Conservation (phyloP, 2,329 filamentous ascomycete genomes). For the Clonostachys rhizophaga region DNA sequence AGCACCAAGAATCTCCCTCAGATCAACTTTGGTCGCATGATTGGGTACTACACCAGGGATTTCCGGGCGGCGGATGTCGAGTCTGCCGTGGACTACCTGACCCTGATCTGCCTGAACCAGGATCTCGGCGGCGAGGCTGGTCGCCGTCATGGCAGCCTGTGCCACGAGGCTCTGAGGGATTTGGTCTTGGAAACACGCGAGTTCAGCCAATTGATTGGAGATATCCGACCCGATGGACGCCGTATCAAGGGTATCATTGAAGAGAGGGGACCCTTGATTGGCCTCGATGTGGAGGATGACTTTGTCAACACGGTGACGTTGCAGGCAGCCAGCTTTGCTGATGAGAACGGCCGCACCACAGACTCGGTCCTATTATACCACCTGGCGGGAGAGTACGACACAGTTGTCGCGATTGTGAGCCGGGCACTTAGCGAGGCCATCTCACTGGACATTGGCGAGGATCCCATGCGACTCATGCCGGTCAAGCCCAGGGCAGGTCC, state of each 20-base stretch:
- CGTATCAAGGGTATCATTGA: constrained; percentile 86
- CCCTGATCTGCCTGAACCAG: constrained; percentile 85
- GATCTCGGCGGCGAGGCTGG: constrained; percentile 74
- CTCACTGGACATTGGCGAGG: constrained; percentile 78
- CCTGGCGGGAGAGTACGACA: constrained; percentile 91
- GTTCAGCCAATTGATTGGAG: constrained; percentile 89
- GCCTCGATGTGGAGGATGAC: constrained; percentile 72
- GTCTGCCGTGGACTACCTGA: constrained; percentile 89
- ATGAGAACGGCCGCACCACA: constrained; percentile 88
- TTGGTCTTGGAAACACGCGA: constrained; percentile 95
- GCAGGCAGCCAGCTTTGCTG: constrained; percentile 86
- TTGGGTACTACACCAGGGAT: constrained; percentile 93
- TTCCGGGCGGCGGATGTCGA: constrained; percentile 89
- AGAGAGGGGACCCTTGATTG: constrained; percentile 76
- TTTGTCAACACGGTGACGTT: constrained; percentile 90
- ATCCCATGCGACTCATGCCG: constrained; percentile 72
- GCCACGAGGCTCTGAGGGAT: constrained; percentile 89
- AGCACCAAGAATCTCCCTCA: constrained; percentile 70
- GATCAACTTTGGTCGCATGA: constrained; percentile 89
- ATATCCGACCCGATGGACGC: constrained; percentile 80
- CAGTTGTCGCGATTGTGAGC: constrained; percentile 86
- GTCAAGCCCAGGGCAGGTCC: constrained; percentile 63
- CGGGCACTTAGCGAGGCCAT: constrained; percentile 87
- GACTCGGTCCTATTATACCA: constrained; percentile 95
- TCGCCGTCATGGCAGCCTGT: constrained; percentile 72